Evolutionary conservation across 169 alveolate genomes (phyloP).

Genomic region (Plasmodium blacklocki): DNA sequence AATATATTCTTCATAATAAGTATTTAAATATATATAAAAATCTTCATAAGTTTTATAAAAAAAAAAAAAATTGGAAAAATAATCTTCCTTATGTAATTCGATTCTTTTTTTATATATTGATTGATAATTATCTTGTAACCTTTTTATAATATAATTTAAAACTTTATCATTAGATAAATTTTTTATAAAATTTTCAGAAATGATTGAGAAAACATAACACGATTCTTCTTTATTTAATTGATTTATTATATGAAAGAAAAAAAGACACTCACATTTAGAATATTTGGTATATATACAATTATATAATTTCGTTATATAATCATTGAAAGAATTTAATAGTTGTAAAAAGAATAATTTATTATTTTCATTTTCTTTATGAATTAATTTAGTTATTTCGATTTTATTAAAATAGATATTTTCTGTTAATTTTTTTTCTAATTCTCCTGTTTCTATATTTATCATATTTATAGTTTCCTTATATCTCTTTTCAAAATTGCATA

Average conservation of each 20-base stretch:
- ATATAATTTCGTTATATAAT: constrained; percentile 40
- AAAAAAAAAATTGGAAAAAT: constrained; percentile 19
- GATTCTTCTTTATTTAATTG: neutral
- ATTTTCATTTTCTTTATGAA: constrained; percentile 38
- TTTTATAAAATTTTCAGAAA: constrained; percentile 23
- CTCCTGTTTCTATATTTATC: constrained; percentile 2
- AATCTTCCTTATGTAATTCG: constrained; percentile 16
- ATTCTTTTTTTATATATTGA: constrained; percentile 28
- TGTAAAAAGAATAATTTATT: constrained; percentile 19
- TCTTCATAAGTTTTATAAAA: neutral
- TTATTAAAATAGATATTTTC: constrained; percentile 22
- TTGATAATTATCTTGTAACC: constrained; percentile 15
- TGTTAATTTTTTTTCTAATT: constrained; percentile 16
- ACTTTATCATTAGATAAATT: constrained; percentile 23
- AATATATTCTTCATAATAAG: constrained; percentile 27
- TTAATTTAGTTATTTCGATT: constrained; percentile 11
- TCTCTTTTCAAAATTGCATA: constrained; percentile 29
- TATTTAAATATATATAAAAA: constrained; percentile 13
- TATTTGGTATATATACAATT: constrained; percentile 26
- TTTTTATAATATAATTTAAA: neutral
- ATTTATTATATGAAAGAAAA: neutral
- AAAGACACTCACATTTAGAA: constrained; percentile 19
- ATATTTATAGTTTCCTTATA: constrained; percentile 5
- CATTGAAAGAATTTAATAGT: constrained; percentile 42
- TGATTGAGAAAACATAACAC: constrained; percentile 8